Base-by-base conservation (phyloP, 2,329 filamentous ascomycete genomes). In the Bretziella fagacearum region DNA sequence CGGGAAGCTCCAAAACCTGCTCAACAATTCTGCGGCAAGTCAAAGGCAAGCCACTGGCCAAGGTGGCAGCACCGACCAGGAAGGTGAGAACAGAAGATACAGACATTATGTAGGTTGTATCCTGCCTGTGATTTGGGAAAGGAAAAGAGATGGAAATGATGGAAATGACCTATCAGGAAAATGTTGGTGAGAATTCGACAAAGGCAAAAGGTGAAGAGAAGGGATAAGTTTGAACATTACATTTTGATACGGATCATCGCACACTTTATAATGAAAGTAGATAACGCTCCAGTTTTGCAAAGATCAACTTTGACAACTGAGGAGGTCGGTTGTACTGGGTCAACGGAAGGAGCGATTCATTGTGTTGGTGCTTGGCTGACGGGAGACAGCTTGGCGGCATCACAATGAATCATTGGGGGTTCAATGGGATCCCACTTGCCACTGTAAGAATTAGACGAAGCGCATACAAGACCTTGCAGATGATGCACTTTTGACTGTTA, bases 21-120 rank as follows among this genome's bases (percentile, higher is more conserved):
- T 53, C 52, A 11, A 53, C 33, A 10, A 44, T 50, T 4, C 33
- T 44, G 23, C 49, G 45, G 7, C 30, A n/a, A n/a, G 32, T 10
- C n/a, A 30, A 39, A 37, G 50, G 47, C 13, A 51, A 27, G 13
- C 44, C 47, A 35, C 36, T 26, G 18, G 33, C 40, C 2, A 47
- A 25, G 10, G 47, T 23, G 6, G 32, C 45, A 3, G 43, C 32
- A 11, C 51, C 46, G 3, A 35, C 35, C 30, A 52, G 39, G 15
- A 51, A 44, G 6, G 45, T 36, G 13, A 53, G 39, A 29, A 53
- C 17, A 3, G 42, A 37, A 6, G 47, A 42, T 15, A 50, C 37
- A 36, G 48, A 48, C 44, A 42, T 48, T 7, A n/a, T 39, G 2
- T 17, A 22, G 18, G 30, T n/a, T 33, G 30, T 4, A 15, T 6